Evolutionary conservation across 116 monocot genomes (phyloP), one percentile per base, ranked within the genome.

Genomic region (Trichopus zeylanicus): DNA sequence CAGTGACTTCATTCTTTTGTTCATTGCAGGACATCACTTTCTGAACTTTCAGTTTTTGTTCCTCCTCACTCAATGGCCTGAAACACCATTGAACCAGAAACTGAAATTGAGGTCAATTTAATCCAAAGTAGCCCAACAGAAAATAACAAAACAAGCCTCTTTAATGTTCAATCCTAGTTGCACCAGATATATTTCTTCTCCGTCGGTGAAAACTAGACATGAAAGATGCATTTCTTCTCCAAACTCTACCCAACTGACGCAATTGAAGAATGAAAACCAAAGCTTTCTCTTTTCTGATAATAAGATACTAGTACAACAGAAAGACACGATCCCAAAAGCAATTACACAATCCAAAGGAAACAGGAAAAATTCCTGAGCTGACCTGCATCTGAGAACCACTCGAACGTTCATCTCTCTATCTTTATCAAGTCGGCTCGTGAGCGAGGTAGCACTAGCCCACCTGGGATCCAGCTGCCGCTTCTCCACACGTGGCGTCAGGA

Each of bases 341-440:
- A 42, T 42, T n/a, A 42, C n/a, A 1, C 42, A 42, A 42, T 16
- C 4, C n/a, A 12, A 42, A n/a, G n/a, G n/a, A n/a, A n/a, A 16
- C 4, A 42, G 0, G 4, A 42, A 4, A 42, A 42, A 42, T 1
- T 42, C 7, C 12, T 26, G 38, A 65, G 23, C n/a, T 18, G 8
- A 92, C 93, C 93, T 88, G 93, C 93, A 93, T 71, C 93, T 59
- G 30, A 93, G 67, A 38, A 88, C 31, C 7, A 90, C 90, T 55
- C 85, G 81, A 8, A 88, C 75, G 22, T 81, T 84, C 31, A 77
- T 70, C 55, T 79, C 88, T 31, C 56, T 47, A 35, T 93, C 93
- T 29, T 60, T 73, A 37, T 87, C 81, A 21, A 57, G 26, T 18
- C 56, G 67, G 53, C 30, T 65, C 4, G 34, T 29, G 25, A 55